phyloP scores from a whole-genome alignment of 2,329 filamentous ascomycete genomes.

The Nemania sp. region DNA sequence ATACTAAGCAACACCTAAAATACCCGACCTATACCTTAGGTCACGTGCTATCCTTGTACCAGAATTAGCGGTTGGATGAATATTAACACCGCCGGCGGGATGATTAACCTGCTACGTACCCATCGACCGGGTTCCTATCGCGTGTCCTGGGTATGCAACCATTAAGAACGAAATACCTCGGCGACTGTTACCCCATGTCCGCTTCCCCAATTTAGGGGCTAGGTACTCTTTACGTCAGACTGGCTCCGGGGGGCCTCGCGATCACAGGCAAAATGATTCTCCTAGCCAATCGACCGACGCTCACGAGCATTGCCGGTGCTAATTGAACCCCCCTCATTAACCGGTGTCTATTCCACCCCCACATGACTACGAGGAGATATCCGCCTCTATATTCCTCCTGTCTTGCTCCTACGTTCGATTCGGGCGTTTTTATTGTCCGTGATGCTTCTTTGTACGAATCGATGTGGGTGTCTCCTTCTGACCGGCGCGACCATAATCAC shows the following conservation, averaged over 20 bases:
- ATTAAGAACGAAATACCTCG: background rate
- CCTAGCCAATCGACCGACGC: conserved; percentile 38
- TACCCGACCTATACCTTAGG: too few species aligned
- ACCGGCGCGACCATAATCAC: background rate
- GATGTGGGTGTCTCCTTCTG: conserved; percentile 16
- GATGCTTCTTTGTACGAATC: conserved; percentile 13
- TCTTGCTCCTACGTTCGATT: conserved; percentile 5
- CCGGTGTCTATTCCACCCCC: conserved; percentile 44
- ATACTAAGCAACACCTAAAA: too few species aligned
- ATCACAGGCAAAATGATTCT: conserved; percentile 46
- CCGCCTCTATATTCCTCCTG: conserved; percentile 4
- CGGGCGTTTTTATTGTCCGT: conserved; percentile 38
- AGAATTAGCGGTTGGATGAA: too few species aligned
- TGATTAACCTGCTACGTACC: background rate
- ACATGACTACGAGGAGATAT: conserved; percentile 32
- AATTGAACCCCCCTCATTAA: conserved; percentile 48
- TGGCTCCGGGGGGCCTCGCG: background rate
- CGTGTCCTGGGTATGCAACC: background rate
- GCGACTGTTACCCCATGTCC: conserved; percentile 1
- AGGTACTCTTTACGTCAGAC: conserved; percentile 1
- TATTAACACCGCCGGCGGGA: background rate
- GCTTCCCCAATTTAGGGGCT: background rate
- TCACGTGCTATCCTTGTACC: too few species aligned
- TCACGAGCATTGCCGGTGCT: conserved; percentile 41
- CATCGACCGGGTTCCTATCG: background rate